Evolutionary conservation across 306 rosid genomes (phyloP), one percentile per base, ranked within the genome.

Genomic region (Pueraria montana): DNA sequence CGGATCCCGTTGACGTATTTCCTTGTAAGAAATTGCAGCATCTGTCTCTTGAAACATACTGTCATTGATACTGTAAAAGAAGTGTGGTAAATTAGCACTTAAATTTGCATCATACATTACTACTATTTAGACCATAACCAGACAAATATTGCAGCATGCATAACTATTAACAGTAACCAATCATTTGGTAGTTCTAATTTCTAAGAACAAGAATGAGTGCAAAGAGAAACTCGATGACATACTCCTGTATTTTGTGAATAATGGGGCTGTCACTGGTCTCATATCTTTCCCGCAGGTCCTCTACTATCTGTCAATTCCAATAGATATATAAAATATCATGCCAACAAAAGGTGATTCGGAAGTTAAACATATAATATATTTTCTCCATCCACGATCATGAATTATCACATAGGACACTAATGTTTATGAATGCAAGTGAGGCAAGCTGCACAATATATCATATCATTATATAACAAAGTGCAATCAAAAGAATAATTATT

Each of bases 161-260:
- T 32, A 52, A 52, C 72, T 69, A 52, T 78, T 58, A 74, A 50
- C 38, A 61, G 59, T 69, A 70, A 69, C 24, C 18, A 69, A n/a
- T n/a, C 53, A 76, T 66, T 76, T 24, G 8, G 21, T n/a, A 69
- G 49, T 78, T 64, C 49, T 11, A 59, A 76, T 48, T 82, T 46
- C 62, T 10, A 61, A 20, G 81, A 50, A 76, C 43, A 84, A 64
- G 55, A 68, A 20, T 9, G 77, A 75, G 64, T 24, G 38, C 6
- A 4, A 50, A 77, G 77, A 77, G 67, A 72, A 83, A 58, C 72
- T 43, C 9, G 30, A 80, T 59, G 40, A 61, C 91, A 72, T 88
- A 96, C 98, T 93, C 97, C 63, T 96, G 99, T 87, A 93, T 93
- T 87, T 91, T 93, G 81, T 93, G 91, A 83, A 96, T 87, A 55